Base-by-base conservation (phyloP, 768 basidiomycete species). In the Inosperma sp. region DNA sequence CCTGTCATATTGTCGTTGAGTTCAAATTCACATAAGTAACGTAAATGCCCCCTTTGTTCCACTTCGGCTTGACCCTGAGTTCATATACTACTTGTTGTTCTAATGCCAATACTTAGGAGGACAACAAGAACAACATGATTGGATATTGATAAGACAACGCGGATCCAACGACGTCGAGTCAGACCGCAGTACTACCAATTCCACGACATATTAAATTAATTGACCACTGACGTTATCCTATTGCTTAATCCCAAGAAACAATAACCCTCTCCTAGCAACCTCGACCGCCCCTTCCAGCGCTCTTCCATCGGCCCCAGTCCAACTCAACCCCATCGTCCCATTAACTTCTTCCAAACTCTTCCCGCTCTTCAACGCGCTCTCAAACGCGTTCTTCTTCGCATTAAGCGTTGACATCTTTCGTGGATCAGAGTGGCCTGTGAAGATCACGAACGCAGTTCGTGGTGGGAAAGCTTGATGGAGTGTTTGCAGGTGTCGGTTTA, bases 361-460 rank as follows among this genome's bases (percentile, higher is more conserved):
- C 16, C 81, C 81, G 41, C 68, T 67, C 57, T 77, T 74, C 45
- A 86, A 66, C 13, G 79, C 80, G 19, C 60, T 71, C 59, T 97
- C 93, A 59, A 93, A 95, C 25, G 78, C 75, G 3, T 65, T 68
- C 67, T 91, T 87, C 43, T 84, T 75, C 5, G 78, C 79, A 56
- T 83, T 84, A 17, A 98, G 70, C 21, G 75, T 65, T 3, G 86
- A 73, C 90, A 95, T 93, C 6, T 66, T 71, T 0, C 90, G 80
- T 0, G 94, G 93, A 64, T 96, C 90, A 0, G 84, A 83, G 61
- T 97, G 92, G 1, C 94, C 93, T 0, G 87, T 89, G 62, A 96
- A 83, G 31, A 98, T 73, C 47, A 97, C 68, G 17, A 97, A 65
- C 0, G 92, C 93, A 0, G 93, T 91, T 17, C 84, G 81, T 2